Evolutionary conservation across 2,329 filamentous ascomycete genomes (phyloP).

Genomic region (Pseudocercospora fijiensis): DNA sequence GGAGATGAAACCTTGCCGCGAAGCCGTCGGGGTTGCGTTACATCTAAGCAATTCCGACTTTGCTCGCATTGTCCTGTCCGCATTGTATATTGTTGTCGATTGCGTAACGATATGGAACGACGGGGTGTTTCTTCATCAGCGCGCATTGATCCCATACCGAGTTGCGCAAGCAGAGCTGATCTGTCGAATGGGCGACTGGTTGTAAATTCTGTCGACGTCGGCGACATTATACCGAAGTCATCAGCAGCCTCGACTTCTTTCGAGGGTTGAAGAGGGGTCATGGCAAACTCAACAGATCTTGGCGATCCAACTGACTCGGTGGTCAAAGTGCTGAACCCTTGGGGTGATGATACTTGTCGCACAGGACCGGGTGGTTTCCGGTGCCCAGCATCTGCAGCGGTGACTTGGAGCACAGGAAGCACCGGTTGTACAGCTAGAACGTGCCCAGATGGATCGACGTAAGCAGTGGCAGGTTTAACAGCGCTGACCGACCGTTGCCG

Average conservation of each 20-base stretch:
- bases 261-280: constrained; percentile 37
- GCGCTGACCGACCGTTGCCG: constrained; percentile 25
- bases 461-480: constrained; percentile 55
- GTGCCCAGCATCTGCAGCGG: constrained; percentile 11
- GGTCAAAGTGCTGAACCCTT: not conserved
- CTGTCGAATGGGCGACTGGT: constrained; percentile 39
- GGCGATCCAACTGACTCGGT: constrained; percentile 38
- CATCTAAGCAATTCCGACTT: not conserved
- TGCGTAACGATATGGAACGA: constrained; percentile 27
- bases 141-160: constrained; percentile 40
- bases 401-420: constrained; percentile 28
- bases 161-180: constrained; percentile 36
- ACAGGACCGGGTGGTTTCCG: constrained; percentile 3
- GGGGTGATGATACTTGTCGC: constrained; percentile 7
- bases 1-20: constrained; percentile 38
- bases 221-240: constrained; percentile 42
- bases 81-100: constrained; percentile 5
- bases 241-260: constrained; percentile 37
- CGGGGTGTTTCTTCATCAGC: constrained; percentile 28
- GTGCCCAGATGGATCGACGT: constrained; percentile 39
- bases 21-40: constrained; percentile 20
- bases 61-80: not conserved
- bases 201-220: constrained; percentile 44
- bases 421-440: constrained; percentile 37
- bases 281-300: constrained; percentile 40